Evolutionary conservation across 1,284 basidiomycete species (phyloP).

Genomic region (Pisolithus thermaeus): DNA sequence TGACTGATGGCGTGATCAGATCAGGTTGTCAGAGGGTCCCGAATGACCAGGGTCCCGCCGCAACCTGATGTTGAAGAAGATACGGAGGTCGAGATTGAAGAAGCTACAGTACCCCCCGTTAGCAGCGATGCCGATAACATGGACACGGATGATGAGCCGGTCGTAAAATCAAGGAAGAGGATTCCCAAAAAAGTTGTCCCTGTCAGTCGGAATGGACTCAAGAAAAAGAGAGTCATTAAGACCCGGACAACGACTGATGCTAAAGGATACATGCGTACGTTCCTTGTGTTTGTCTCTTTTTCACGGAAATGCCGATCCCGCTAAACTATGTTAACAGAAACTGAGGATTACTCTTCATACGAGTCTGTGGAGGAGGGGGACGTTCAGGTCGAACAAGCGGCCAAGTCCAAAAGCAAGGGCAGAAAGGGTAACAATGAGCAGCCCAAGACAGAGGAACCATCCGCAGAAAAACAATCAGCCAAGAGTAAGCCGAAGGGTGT

Average conservation of each 20-base stretch:
- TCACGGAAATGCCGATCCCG: neutral
- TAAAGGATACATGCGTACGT: constrained; percentile 68
- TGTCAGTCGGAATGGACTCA: constrained; percentile 65
- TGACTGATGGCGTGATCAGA: constrained; percentile 25
- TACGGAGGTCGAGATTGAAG: constrained; percentile 14
- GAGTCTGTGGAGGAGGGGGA: constrained; percentile 68
- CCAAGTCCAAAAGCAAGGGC: constrained; percentile 31
- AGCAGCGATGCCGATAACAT: constrained; percentile 25
- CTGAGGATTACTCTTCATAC: constrained; percentile 73
- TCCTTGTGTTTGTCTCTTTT: neutral
- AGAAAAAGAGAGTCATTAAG: constrained; percentile 61
- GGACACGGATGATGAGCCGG: constrained; percentile 30
- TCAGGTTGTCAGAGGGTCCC: constrained; percentile 41
- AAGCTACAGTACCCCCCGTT: constrained; percentile 12
- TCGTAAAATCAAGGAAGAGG: constrained; percentile 44
- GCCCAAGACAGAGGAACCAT: constrained; percentile 22
- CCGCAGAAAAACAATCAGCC: neutral
- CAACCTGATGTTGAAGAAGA: constrained; percentile 9
- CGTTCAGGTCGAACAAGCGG: constrained; percentile 17
- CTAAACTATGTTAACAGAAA: constrained; percentile 40
- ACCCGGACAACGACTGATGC: constrained; percentile 49
- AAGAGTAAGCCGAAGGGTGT: constrained; percentile 1
- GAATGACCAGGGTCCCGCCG: constrained; percentile 6
- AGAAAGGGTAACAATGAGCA: constrained; percentile 28
- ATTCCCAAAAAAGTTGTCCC: constrained; percentile 59